Evolutionary conservation across 2,329 filamentous ascomycete species (phyloP).

Genomic region (Talaromyces sp.): DNA sequence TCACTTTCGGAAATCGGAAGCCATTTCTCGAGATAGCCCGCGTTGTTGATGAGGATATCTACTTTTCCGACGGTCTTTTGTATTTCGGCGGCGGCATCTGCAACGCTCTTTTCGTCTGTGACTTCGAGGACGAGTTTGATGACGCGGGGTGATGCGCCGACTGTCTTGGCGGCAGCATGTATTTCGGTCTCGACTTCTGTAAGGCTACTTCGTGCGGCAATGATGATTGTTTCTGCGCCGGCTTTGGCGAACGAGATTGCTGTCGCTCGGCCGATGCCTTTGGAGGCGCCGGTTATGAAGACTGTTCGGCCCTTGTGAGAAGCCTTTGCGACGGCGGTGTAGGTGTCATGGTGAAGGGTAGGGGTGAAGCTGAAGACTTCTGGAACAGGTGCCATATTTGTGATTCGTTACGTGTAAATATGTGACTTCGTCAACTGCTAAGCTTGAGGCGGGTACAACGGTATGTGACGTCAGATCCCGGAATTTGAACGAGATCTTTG

Average conservation of each 20-base stretch:
- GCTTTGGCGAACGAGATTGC: slow-evolving; percentile 57
- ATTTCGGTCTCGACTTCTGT: slow-evolving; percentile 36
- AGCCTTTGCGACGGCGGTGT: slow-evolving; percentile 49
- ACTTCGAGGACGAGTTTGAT: slow-evolving; percentile 46
- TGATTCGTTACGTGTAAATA: background rate
- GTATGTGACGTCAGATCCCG: too few species aligned
- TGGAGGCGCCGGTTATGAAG: slow-evolving; percentile 56
- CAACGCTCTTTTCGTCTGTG: slow-evolving; percentile 36
- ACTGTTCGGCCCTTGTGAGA: slow-evolving; percentile 43
- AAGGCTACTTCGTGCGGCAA: slow-evolving; percentile 53
- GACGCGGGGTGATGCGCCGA: slow-evolving; percentile 38
- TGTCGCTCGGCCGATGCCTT: slow-evolving; percentile 53
- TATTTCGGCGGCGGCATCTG: slow-evolving; percentile 33
- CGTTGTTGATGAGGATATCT: slow-evolving; percentile 51
- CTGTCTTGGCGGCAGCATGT: slow-evolving; percentile 32
- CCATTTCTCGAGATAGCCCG: slow-evolving; percentile 33
- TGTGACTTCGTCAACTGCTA: background rate
- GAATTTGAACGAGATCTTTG: background rate
- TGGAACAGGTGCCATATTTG: background rate
- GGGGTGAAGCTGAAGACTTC: slow-evolving; percentile 17
- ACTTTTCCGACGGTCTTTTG: slow-evolving; percentile 32
- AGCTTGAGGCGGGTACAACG: background rate
- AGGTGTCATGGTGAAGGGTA: slow-evolving; percentile 49
- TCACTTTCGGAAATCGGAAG: slow-evolving; percentile 33
- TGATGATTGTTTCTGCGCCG: slow-evolving; percentile 50